These are phyloP conservation scores for Diphasiastrum complanatum DNA, from an alignment of 83 land plant genomes.

Conservation along the genomic window DNA sequence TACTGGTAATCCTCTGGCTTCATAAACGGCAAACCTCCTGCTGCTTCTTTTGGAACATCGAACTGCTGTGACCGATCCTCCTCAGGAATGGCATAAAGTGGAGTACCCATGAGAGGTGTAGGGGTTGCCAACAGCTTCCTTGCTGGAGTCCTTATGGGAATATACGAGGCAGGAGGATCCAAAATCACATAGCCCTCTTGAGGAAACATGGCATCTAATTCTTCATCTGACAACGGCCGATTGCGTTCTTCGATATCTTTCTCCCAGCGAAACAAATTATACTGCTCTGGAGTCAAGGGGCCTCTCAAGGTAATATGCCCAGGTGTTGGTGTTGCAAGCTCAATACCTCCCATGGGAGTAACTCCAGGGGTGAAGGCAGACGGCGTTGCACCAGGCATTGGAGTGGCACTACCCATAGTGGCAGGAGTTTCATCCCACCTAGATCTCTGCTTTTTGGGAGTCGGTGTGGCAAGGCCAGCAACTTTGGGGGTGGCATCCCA, in stretches of 20 bases:
- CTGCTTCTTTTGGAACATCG: conserved; percentile 89
- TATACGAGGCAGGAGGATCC: conserved; percentile 86
- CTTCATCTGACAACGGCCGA: conserved; percentile 85
- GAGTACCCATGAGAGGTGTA: conserved; percentile 75
- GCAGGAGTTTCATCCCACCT: conserved; percentile 99
- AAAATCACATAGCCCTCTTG: conserved; percentile 83
- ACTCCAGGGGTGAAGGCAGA: conserved; percentile 72
- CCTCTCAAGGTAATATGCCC: conserved; percentile 58
- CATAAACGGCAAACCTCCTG: conserved; percentile 92
- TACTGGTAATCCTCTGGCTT: conserved; percentile 96
- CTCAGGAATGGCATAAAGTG: conserved; percentile 82
- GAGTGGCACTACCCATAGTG: conserved; percentile 86
- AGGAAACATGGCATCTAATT: conserved; percentile 91
- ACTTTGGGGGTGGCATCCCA: conserved; percentile 97
- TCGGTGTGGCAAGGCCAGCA: conserved; percentile 76
- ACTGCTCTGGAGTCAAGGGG: conserved; percentile 84
- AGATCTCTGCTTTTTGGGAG: conserved; percentile 87
- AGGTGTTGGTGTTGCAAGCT: conserved; percentile 91
- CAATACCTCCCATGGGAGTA: conserved; percentile 85
- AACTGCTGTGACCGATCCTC: conserved; percentile 88
- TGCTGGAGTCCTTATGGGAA: conserved; percentile 93
- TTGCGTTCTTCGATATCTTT: conserved; percentile 92
- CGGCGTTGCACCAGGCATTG: conserved; percentile 79
- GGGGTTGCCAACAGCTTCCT: conserved; percentile 92
- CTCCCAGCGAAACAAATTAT: conserved; percentile 88